Evolutionary conservation across 2,329 filamentous ascomycete genomes (phyloP).

Genomic region (Aspergillus pseudonomiae): DNA sequence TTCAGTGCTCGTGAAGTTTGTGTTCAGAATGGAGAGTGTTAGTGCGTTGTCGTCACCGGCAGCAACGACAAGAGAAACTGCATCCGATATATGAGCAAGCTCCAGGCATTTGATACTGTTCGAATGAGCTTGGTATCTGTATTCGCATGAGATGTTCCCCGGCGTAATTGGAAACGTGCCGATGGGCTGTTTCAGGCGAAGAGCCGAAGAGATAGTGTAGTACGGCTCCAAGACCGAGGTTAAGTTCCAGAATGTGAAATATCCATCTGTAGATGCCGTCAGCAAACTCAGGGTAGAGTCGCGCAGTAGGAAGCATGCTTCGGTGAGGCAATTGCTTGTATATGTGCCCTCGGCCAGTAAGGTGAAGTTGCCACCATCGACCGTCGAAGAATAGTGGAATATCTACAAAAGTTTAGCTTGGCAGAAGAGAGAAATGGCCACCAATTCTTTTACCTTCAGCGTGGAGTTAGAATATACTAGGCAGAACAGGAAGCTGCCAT

Average conservation of each 20-base stretch:
- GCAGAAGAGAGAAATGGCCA: not conserved
- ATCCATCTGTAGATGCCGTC: conserved; percentile 83
- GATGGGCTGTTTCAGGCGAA: conserved; percentile 28
- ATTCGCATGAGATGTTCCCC: conserved; percentile 36
- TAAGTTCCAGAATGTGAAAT: conserved; percentile 65
- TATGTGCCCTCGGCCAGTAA: conserved; percentile 62
- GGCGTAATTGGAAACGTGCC: conserved; percentile 22
- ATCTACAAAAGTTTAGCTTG: conserved; percentile 38
- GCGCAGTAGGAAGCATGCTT: conserved; percentile 50
- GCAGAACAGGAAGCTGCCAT: conserved; percentile 59
- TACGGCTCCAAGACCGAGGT: conserved; percentile 31
- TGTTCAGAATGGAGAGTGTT: conserved; percentile 55
- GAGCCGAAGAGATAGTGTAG: conserved; percentile 27
- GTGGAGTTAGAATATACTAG: conserved; percentile 85
- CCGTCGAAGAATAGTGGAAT: conserved; percentile 44
- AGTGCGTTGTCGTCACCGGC: conserved; percentile 90
- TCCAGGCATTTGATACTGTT: conserved; percentile 71
- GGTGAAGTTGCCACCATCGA: conserved; percentile 28
- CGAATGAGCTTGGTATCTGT: conserved; percentile 67
- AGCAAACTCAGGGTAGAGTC: conserved; percentile 48
- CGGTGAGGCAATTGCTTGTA: conserved; percentile 75
- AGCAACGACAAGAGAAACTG: conserved; percentile 63
- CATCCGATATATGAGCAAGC: conserved; percentile 32
- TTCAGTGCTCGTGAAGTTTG: conserved; percentile 13
- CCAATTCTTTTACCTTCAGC: conserved; percentile 56